Conservation (phyloP, 2,329 filamentous ascomycete genomes). For the Graphilbum ipis-grandicollis region DNA sequence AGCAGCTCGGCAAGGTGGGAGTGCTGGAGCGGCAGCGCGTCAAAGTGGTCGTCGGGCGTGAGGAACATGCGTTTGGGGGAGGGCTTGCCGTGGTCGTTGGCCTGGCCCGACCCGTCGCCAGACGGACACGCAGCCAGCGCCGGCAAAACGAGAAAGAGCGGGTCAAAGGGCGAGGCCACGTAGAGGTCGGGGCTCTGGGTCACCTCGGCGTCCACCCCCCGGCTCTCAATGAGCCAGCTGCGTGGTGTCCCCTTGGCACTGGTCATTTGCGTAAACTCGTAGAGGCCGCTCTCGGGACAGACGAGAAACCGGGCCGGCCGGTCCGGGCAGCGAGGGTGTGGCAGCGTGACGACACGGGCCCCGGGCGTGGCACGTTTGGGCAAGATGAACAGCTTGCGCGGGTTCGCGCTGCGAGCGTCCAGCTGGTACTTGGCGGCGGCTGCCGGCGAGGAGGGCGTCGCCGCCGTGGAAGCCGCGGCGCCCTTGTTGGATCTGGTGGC, state of each 20-base stretch:
- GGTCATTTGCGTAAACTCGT: conserved; percentile 44
- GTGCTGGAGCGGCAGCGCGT: conserved; percentile 35
- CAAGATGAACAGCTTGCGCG: conserved; percentile 42
- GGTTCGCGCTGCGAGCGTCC: conserved; percentile 20
- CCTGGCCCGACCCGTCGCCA: conserved; percentile 11
- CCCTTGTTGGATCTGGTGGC: conserved; percentile 28
- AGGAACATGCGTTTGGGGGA: conserved; percentile 46
- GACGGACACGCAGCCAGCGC: conserved; percentile 33
- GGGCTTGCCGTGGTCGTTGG: not conserved
- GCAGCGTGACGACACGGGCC: conserved; percentile 40
- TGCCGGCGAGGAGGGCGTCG: conserved; percentile 10
- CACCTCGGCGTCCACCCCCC: conserved; percentile 21
- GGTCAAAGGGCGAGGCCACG: conserved; percentile 69
- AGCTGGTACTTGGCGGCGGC: conserved; percentile 24
- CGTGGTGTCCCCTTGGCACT: conserved; percentile 34
- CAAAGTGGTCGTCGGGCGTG: conserved; percentile 54
- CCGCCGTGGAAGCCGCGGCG: conserved; percentile 12
- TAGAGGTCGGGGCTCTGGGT: conserved; percentile 58
- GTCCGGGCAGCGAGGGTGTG: conserved; percentile 34
- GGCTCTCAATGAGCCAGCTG: conserved; percentile 38
- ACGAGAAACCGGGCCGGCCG: conserved; percentile 42
- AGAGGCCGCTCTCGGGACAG: conserved; percentile 43
- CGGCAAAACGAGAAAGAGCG: conserved; percentile 68
- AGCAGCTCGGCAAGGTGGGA: conserved; percentile 43
- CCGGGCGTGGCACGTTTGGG: conserved; percentile 34